phyloP scores from a whole-genome alignment of 306 rosid genomes.

The Mimosa pudica region DNA sequence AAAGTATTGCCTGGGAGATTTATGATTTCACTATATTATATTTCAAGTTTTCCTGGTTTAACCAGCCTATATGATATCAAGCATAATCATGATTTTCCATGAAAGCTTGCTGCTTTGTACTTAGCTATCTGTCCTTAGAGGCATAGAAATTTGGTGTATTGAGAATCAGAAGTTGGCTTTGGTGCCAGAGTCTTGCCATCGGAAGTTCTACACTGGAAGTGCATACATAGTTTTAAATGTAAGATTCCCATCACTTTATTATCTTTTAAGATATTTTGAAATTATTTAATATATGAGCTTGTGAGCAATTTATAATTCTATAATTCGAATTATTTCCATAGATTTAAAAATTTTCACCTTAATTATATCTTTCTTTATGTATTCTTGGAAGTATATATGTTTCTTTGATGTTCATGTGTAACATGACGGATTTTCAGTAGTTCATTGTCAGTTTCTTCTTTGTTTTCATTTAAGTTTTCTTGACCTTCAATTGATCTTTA shows the following conservation, averaged over 20 bases:
- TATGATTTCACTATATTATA: neutral
- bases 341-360: constrained; percentile 15
- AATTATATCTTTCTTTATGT: constrained; percentile 16
- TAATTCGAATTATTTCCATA: constrained; percentile 17
- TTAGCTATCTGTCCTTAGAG: constrained; percentile 60
- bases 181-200: constrained; percentile 63
- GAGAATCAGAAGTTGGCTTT: constrained; percentile 70
- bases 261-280: constrained; percentile 27
- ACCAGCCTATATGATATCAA: constrained; percentile 8
- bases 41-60: constrained; percentile 11
- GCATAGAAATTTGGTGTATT: constrained; percentile 91
- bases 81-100: constrained; percentile 26
- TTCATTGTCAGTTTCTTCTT: constrained; percentile 24
- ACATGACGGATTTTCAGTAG: constrained; percentile 26
- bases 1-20: neutral
- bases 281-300: constrained; percentile 4
- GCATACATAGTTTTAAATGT: constrained; percentile 83
- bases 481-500: constrained; percentile 28
- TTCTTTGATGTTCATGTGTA: constrained; percentile 14
- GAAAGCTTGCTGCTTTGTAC: constrained; percentile 45
- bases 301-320: constrained; percentile 14
- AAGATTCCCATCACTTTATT: constrained; percentile 47
- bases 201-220: constrained; percentile 84
- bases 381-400: constrained; percentile 25
- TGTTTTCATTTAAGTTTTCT: constrained; percentile 19